These are phyloP conservation scores for Eucalyptus pauciflora DNA, from an alignment of 345 rosid species.

Conservation along the genomic window DNA sequence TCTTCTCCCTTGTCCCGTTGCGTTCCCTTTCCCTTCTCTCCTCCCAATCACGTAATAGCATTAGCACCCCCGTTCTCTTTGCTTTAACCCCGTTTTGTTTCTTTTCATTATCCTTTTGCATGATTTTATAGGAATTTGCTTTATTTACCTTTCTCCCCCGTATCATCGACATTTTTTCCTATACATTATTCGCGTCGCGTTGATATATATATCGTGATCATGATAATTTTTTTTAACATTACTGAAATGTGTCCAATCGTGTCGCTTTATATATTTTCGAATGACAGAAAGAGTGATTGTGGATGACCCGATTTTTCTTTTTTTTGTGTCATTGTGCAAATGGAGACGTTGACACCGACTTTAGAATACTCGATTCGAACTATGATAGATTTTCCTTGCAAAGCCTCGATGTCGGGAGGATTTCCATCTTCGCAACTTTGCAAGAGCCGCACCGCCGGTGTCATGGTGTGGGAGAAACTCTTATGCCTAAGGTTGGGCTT, in stretches of 20 bases:
- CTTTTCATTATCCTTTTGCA: not conserved
- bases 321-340: rapidly evolving
- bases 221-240: too few relatives aligned
- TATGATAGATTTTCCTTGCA: rapidly evolving
- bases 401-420: not conserved
- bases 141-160: not conserved
- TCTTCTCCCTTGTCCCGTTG: not conserved
- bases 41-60: not conserved
- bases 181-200: rapidly evolving
- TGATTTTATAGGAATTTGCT: too few relatives aligned
- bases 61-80: not conserved
- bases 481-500: not conserved
- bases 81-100: not conserved
- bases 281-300: rapidly evolving
- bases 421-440: not conserved
- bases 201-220: too few relatives aligned
- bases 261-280: rapidly evolving
- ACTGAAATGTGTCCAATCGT: rapidly evolving
- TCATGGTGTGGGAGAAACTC: not conserved
- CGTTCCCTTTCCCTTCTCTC: not conserved
- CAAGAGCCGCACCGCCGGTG: rapidly evolving
- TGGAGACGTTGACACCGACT: not conserved
- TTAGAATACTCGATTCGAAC: not conserved
- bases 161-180: too few relatives aligned
- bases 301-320: not conserved